A percentile compares a stretch with the other conserved stretches of the same genome.
phyloP scores from a whole-genome alignment of 1,284 basidiomycete species.

The Thelephora terrestris region DNA sequence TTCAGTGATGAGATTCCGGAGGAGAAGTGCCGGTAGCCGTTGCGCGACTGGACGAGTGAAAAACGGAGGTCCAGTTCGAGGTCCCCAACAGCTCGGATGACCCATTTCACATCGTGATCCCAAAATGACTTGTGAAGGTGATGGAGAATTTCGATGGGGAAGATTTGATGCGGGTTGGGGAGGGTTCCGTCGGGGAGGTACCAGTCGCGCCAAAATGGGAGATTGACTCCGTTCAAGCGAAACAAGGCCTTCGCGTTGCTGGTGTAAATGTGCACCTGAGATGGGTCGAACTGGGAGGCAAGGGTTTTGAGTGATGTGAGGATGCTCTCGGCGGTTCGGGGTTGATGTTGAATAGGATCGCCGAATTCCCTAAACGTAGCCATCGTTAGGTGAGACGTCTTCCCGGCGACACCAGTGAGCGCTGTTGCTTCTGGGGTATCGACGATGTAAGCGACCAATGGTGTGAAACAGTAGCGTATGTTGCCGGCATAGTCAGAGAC shows the following conservation, averaged over 20 bases:
- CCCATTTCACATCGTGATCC: conserved; percentile 2
- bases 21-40: background rate
- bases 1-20: conserved; percentile 1
- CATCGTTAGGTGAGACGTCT: background rate
- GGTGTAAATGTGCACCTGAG: background rate
- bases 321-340: no score
- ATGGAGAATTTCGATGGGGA: conserved; percentile 1
- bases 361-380: background rate
- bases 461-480: background rate
- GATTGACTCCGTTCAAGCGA: background rate
- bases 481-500: background rate
- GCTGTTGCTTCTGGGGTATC: background rate
- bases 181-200: background rate
- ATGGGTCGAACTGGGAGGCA: background rate
- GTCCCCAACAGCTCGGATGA: background rate
- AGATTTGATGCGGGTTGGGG: no score
- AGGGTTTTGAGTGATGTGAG: no score
- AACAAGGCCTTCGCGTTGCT: background rate
- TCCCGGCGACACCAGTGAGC: background rate
- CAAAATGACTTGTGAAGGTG: conserved; percentile 1
- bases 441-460: background rate
- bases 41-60: background rate
- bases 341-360: background rate
- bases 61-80: background rate
- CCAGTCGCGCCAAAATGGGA: conserved; percentile 2